Conservation (phyloP, 495 filamentous ascomycete genomes). For the Penicillium longicatenatum region DNA sequence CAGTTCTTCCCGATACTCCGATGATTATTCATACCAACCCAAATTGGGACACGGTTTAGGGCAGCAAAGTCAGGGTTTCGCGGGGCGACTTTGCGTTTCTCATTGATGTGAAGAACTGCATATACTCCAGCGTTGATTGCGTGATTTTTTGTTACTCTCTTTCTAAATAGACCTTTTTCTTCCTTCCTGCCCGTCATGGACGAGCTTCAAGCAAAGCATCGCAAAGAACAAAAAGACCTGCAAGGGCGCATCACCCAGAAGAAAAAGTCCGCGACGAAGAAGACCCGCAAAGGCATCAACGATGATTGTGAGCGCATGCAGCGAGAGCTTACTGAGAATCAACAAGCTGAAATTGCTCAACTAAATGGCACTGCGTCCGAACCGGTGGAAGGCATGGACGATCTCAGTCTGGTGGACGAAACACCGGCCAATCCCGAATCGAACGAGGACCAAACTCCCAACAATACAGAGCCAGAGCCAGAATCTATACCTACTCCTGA, state of each 20-base stretch:
- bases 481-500: constrained; percentile 10
- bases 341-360: constrained; percentile 63
- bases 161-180: not conserved
- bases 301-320: constrained; percentile 80
- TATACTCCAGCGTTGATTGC: constrained; percentile 5
- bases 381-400: constrained; percentile 30
- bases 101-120: constrained; percentile 5
- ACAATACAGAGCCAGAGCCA: constrained; percentile 16
- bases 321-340: constrained; percentile 63
- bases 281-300: constrained; percentile 87
- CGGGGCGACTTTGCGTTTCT: constrained; percentile 27
- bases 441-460: constrained; percentile 12
- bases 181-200: constrained; percentile 54
- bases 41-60: constrained; percentile 28
- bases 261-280: constrained; percentile 94
- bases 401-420: constrained; percentile 33
- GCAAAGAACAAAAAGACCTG: constrained; percentile 86
- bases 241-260: constrained; percentile 85
- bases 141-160: constrained; percentile 2
- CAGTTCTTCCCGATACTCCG: constrained; percentile 8
- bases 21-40: constrained; percentile 17
- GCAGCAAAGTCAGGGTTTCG: constrained; percentile 35
- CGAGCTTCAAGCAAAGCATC: constrained; percentile 73
- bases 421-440: constrained; percentile 22
- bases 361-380: constrained; percentile 48